Conservation (phyloP, 495 filamentous ascomycete genomes). For the Friedmanniomyces simplex region DNA sequence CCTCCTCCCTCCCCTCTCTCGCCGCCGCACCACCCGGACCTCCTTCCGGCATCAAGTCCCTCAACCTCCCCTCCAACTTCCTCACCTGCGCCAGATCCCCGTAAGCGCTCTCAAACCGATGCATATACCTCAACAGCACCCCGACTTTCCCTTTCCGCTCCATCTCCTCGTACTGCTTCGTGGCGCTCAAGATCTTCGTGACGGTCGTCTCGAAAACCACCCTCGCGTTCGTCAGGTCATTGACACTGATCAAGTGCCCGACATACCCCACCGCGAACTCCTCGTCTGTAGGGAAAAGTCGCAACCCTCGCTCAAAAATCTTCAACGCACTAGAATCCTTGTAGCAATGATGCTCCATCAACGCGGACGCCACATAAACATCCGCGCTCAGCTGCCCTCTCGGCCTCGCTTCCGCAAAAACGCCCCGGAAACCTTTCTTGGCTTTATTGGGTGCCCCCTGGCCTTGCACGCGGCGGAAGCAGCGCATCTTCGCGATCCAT, state of each 20-base stretch:
- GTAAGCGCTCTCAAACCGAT: conserved; percentile 88
- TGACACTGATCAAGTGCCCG: conserved; percentile 81
- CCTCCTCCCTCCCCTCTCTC: background rate
- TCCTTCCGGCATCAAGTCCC: conserved; percentile 81
- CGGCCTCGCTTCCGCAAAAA: conserved; percentile 78
- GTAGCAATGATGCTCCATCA: conserved; percentile 92
- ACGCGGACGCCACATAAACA: conserved; percentile 82
- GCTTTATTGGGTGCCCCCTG: conserved; percentile 58
- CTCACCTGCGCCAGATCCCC: conserved; percentile 81
- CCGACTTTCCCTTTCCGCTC: conserved; percentile 67
- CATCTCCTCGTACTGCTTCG: background rate
- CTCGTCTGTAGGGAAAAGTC: conserved; percentile 85
- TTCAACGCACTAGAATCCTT: conserved; percentile 82
- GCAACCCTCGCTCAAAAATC: conserved; percentile 90
- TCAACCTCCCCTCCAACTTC: conserved; percentile 86
- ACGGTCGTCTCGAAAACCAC: conserved; percentile 91
- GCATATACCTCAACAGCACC: conserved; percentile 76
- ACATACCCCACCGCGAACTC: conserved; percentile 85
- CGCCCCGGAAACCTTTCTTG: conserved; percentile 59
- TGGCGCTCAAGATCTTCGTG: conserved; percentile 36
- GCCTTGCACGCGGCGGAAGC: conserved; percentile 87
- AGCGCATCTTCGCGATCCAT: conserved; percentile 89
- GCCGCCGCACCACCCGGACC: conserved; percentile 58
- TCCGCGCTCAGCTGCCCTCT: conserved; percentile 81
- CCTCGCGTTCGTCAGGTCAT: conserved; percentile 88